phyloP scores from a whole-genome alignment of 768 basidiomycete genomes.

The Calocybe indica region DNA sequence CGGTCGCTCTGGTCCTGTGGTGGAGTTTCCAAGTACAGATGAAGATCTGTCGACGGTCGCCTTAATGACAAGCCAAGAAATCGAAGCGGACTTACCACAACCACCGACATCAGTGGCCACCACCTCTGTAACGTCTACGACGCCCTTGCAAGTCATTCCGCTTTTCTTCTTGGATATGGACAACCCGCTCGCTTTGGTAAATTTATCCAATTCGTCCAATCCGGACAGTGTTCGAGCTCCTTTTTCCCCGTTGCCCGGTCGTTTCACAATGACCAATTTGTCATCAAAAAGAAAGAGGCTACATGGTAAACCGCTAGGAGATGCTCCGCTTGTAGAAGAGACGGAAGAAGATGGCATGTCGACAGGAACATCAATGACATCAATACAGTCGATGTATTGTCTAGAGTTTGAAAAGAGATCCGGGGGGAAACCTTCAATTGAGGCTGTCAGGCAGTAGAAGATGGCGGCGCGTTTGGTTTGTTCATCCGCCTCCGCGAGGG shows the following conservation, averaged over 20 bases:
- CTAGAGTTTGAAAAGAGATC: slow-evolving; percentile 85
- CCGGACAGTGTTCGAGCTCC: slow-evolving; percentile 67
- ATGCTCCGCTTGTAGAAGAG: slow-evolving; percentile 36
- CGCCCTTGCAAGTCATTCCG: slow-evolving; percentile 78
- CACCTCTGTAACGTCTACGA: slow-evolving; percentile 80
- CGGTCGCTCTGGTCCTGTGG: slow-evolving; percentile 78
- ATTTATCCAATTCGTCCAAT: slow-evolving; percentile 71
- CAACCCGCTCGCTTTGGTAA: slow-evolving; percentile 57
- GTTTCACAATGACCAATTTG: slow-evolving; percentile 86
- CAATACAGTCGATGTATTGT: slow-evolving; percentile 86
- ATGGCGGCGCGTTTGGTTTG: slow-evolving; percentile 85
- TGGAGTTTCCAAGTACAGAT: slow-evolving; percentile 78
- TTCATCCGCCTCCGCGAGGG: slow-evolving; percentile 86
- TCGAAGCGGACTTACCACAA: slow-evolving; percentile 48
- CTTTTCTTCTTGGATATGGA: slow-evolving; percentile 68
- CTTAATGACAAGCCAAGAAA: background rate
- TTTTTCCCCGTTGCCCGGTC: slow-evolving; percentile 72
- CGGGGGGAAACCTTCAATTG: slow-evolving; percentile 89
- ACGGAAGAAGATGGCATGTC: slow-evolving; percentile 20
- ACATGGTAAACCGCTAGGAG: slow-evolving; percentile 60
- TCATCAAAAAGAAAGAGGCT: slow-evolving; percentile 94
- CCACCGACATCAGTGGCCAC: slow-evolving; percentile 83
- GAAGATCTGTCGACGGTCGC: slow-evolving; percentile 55
- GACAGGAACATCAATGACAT: slow-evolving; percentile 75
- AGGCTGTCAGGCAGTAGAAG: slow-evolving; percentile 78